Base-by-base conservation (phyloP, 371 early-diverging fungal genomes). In the Mortierella sp. region DNA sequence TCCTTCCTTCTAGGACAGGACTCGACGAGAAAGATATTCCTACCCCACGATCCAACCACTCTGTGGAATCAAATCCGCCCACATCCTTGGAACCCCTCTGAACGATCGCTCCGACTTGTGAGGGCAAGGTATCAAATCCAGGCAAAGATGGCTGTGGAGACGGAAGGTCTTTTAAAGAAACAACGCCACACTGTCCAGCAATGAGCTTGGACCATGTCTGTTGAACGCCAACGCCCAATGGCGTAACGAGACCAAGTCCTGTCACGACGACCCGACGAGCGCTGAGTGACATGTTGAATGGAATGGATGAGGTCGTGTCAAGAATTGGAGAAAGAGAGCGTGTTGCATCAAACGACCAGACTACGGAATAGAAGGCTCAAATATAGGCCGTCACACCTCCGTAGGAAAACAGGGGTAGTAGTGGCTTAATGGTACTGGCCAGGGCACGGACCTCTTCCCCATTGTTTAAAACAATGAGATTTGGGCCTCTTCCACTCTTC, bases 221-320 rank as follows among this genome's bases (percentile, higher is more conserved):
- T n/a, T 83, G 74, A 19, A 92, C 88, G 47, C 95, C 94, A 2
- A 89, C 88, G 57, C 94, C 98, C 7, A 98, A 85, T 0, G 98
- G 98, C 0, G 96, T 93, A 30, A 98, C 95, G n/a, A 96, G 82
- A 5, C 98, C 98, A 3, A 98, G 82, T 4, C 98, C 98, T 12
- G 98, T 98, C 18, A 98, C 96, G 1, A 96, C 98, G 1, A 97
- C 98, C 30, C 96, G 85, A 45, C 93, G 88, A 30, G 67, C 70
- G 30, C 48, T 70, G 37, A 60, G 44, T 21, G 79, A 61, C 79
- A 77, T 77, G 52, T 16, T 7, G 51, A 65, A 37, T 37, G 3
- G 37, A 37, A 37, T 37, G 37, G 37, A 37, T 37, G 21, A 21
- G 5, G 50, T 16, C 21, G 50, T 50, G 16, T 46, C 12, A 46